A percentile compares a stretch with the other conserved stretches of the same genome.
phyloP scores from a whole-genome alignment of 164 flowering plant species.

The Piper longum region DNA sequence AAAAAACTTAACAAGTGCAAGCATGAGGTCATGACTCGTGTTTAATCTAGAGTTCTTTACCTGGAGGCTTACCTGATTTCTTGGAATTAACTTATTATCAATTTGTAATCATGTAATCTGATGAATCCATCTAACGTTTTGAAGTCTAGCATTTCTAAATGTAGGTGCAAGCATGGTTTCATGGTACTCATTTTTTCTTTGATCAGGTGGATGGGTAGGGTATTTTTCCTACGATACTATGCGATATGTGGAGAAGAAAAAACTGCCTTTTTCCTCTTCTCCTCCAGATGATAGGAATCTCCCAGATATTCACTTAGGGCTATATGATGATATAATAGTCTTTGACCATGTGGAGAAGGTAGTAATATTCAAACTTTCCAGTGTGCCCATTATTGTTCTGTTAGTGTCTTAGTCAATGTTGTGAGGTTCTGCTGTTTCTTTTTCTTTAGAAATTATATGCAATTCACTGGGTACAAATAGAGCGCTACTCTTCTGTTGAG shows the following conservation, averaged over 20 bases:
- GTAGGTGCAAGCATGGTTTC: no score
- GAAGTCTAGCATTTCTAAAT: no score
- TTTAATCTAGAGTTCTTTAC: no score
- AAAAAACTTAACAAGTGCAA: no score
- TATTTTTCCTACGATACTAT: conserved; percentile 93
- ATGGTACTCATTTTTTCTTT: conserved; percentile 2
- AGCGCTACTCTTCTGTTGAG: conserved; percentile 47
- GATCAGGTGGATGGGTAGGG: conserved; percentile 94
- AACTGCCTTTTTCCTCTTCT: conserved; percentile 69
- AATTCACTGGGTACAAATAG: conserved; percentile 84
- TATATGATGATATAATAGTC: conserved; percentile 79
- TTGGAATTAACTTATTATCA: no score
- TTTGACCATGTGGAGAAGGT: conserved; percentile 98
- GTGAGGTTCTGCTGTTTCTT: conserved; percentile 7
- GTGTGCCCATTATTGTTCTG: no score
- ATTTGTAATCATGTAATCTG: no score
- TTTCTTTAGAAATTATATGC: conserved; percentile 59
- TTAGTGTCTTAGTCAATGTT: not conserved
- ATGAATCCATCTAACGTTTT: no score
- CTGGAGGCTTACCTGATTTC: no score
- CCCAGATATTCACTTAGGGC: conserved; percentile 82
- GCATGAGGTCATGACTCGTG: no score
- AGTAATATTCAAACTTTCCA: not conserved
- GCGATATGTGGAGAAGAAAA: conserved; percentile 80
- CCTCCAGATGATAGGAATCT: conserved; percentile 83